Evolutionary conservation across 352 stramenopile species (phyloP).

Genomic region (Paralagenidium karlingii): DNA sequence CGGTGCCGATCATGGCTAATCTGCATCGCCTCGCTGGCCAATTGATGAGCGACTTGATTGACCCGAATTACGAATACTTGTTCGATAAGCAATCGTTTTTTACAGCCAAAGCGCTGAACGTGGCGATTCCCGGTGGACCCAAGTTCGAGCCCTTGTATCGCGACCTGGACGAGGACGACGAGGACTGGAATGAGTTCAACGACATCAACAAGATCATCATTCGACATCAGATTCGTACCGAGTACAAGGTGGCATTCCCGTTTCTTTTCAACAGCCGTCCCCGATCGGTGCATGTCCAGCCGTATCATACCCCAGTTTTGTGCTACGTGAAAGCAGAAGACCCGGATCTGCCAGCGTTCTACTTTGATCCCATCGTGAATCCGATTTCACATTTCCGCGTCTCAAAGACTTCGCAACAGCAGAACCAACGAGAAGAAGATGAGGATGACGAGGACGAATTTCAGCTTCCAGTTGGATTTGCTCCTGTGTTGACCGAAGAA

Average conservation of each 20-base stretch:
- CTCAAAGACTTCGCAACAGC: conserved; percentile 17
- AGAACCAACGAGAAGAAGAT: conserved; percentile 30
- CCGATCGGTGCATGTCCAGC: conserved; percentile 88
- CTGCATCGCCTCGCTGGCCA: conserved; percentile 95
- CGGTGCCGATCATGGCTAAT: conserved; percentile 96
- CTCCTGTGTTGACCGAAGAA: conserved; percentile 86
- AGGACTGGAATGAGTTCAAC: conserved; percentile 99
- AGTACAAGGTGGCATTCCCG: conserved; percentile 99
- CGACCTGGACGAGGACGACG: conserved; percentile 96
- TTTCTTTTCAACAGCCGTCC: conserved; percentile 99
- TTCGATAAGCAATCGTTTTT: conserved; percentile 97
- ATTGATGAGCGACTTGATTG: conserved; percentile 93
- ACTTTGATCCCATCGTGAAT: conserved; percentile 97
- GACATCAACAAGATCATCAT: conserved; percentile 99
- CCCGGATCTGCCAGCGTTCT: conserved; percentile 92
- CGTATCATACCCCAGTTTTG: conserved; percentile 94
- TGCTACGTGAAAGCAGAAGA: conserved; percentile 97
- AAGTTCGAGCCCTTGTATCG: conserved; percentile 99
- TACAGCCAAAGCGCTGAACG: conserved; percentile 99
- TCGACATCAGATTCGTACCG: conserved; percentile 95
- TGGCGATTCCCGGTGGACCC: conserved; percentile 96
- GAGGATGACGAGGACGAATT: conserved; percentile 85
- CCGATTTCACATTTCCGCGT: conserved; percentile 92
- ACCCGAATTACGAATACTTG: conserved; percentile 93
- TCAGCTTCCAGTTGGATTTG: conserved; percentile 76